These are phyloP conservation scores for maize (Zea mays) DNA, from an alignment of 176 grass and related monocot genomes.

Conservation along the genomic window DNA sequence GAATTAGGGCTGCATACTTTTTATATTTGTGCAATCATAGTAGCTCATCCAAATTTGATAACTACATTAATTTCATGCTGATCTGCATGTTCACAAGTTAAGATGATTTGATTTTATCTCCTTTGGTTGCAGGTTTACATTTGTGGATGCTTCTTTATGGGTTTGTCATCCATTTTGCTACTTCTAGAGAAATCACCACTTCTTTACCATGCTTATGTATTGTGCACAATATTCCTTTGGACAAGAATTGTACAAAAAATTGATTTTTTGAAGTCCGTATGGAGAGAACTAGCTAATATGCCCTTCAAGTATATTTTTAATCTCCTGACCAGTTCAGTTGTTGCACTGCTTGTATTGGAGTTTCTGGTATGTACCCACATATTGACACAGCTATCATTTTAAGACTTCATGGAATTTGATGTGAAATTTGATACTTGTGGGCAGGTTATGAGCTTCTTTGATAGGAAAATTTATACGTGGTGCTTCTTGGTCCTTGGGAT, in stretches of 20 bases:
- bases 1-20: conserved; percentile 8
- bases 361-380: conserved; percentile 64
- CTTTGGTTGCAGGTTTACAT: conserved; percentile 68
- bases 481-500: conserved; percentile 79
- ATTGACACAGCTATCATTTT: conserved; percentile 22
- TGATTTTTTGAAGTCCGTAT: conserved; percentile 63
- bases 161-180: conserved; percentile 65
- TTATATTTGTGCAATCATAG: conserved; percentile 15
- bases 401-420: conserved; percentile 31
- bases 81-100: conserved; percentile 19
- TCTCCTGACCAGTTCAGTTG: conserved; percentile 53
- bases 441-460: conserved; percentile 93
- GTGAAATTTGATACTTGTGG: conserved; percentile 37
- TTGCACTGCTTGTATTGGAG: conserved; percentile 77
- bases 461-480: conserved; percentile 89
- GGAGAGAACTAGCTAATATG: conserved; percentile 61
- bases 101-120: conserved; percentile 34
- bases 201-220: conserved; percentile 89
- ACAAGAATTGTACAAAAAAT: conserved; percentile 71
- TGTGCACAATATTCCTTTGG: conserved; percentile 93
- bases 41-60: conserved; percentile 24
- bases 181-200: conserved; percentile 80
- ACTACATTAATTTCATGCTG: conserved; percentile 14
- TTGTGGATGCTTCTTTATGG: conserved; percentile 69
- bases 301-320: conserved; percentile 65